A percentile compares a stretch with the other conserved stretches of the same genome.
phyloP scores from a whole-genome alignment of 192 early-diverging fungal species.

The Rhizophagus sp. region DNA sequence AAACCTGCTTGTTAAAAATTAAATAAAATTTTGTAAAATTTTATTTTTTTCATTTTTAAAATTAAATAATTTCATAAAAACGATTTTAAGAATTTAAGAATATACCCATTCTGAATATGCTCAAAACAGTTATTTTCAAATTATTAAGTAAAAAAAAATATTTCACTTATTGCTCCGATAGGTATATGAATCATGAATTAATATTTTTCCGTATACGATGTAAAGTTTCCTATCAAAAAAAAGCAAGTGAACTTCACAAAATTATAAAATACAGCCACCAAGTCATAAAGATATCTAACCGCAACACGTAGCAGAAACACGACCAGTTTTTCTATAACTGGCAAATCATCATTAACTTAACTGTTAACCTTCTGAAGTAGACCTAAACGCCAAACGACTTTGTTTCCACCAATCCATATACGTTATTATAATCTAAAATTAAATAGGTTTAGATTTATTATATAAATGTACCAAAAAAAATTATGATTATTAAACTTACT shows the following conservation, averaged over 20 bases:
- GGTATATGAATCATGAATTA: too few relatives aligned
- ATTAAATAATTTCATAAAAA: too few relatives aligned
- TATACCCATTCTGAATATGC: too few relatives aligned
- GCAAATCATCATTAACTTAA: conserved; percentile 18
- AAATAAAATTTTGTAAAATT: too few relatives aligned
- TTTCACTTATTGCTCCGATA: too few relatives aligned
- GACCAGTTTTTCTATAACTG: background rate
- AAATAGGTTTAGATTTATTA: background rate
- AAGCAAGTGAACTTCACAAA: background rate
- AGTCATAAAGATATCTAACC: background rate
- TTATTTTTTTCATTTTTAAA: too few relatives aligned
- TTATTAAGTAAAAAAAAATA: too few relatives aligned
- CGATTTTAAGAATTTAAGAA: too few relatives aligned
- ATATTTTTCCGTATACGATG: conserved; percentile 7
- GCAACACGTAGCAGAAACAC: conserved; percentile 6
- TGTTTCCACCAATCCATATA: conserved; percentile 18
- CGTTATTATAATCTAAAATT: conserved; percentile 27
- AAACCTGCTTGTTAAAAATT: too few relatives aligned
- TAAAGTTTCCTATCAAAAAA: conserved; percentile 24
- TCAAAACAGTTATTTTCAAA: too few relatives aligned
- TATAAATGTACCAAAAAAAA: conserved; percentile 6
- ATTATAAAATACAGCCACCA: background rate
- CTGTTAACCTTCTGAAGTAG: conserved; percentile 17
- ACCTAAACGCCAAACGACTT: conserved; percentile 16
- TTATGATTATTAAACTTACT: conserved; percentile 10